These are phyloP conservation scores for maize (Zea mays) DNA, from an alignment of 176 grass and related monocot species.

Conservation along the genomic window Zm-B73-REFERENCE-NAM-5.0 NC_050099.1:176848501-176849000, in stretches of 20 bases:
- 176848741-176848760: background rate
- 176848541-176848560: background rate
- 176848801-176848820: background rate
- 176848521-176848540: constrained; percentile 7
- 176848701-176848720: too few relatives aligned
- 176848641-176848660: too few relatives aligned
- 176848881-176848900: constrained; percentile 1
- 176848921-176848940: constrained; percentile 34
- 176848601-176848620: too few relatives aligned
- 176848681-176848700: too few relatives aligned
- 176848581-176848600: too few relatives aligned
- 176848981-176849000: constrained; percentile 62
- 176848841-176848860: background rate
- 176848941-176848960: constrained; percentile 80
- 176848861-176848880: background rate
- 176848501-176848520: background rate
- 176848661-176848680: too few relatives aligned
- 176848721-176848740: too few relatives aligned
- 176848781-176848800: background rate
- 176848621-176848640: too few relatives aligned
- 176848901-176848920: constrained; percentile 27
- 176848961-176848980: constrained; percentile 51
- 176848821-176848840: constrained; percentile 7
- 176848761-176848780: constrained; percentile 1
- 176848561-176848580: too few relatives aligned